A percentile compares a stretch with the other conserved stretches of the same genome.
Conservation (phyloP, 352 stramenopile species). For the Globisporangium alternatum region DNA sequence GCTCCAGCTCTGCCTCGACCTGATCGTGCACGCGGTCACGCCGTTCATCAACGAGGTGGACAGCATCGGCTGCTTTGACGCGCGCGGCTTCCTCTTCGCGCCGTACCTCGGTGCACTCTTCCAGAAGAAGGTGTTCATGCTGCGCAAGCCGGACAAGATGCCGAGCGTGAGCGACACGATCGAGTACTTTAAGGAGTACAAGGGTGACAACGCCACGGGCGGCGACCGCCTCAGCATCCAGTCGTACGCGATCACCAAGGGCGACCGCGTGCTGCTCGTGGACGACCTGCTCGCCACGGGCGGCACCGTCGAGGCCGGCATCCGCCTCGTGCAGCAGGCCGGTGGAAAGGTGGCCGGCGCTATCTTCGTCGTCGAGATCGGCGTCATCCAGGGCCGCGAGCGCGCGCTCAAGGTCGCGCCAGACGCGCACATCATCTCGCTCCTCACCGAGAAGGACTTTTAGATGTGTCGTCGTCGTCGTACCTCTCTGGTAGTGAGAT, state of each 20-base stretch:
- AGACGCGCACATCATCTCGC: constrained; percentile 48
- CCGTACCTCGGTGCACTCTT: constrained; percentile 94
- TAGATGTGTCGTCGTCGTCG: constrained; percentile 17
- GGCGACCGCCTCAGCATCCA: constrained; percentile 89
- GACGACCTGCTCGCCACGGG: constrained; percentile 98
- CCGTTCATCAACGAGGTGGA: constrained; percentile 57
- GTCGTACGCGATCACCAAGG: constrained; percentile 62
- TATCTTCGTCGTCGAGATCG: constrained; percentile 95
- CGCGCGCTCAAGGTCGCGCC: constrained; percentile 42
- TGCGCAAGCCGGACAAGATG: constrained; percentile 98
- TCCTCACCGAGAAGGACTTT: constrained; percentile 73
- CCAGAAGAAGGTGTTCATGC: constrained; percentile 98
- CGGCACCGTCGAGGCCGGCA: constrained; percentile 89
- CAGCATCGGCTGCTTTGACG: constrained; percentile 93
- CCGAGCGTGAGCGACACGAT: constrained; percentile 90
- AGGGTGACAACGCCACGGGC: constrained; percentile 82
- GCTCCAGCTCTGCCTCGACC: constrained; percentile 91
- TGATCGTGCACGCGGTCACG: constrained; percentile 80
- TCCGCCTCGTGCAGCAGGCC: constrained; percentile 87
- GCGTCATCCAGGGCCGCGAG: constrained; percentile 47
- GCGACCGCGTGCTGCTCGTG: constrained; percentile 93
- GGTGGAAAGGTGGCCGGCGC: constrained; percentile 88
- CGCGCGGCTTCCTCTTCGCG: constrained; percentile 96
- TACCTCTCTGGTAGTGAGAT: background rate
- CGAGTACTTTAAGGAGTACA: constrained; percentile 93